Conservation (phyloP, 495 filamentous ascomycete genomes). For the Staphylotrichum longicolle region DNA sequence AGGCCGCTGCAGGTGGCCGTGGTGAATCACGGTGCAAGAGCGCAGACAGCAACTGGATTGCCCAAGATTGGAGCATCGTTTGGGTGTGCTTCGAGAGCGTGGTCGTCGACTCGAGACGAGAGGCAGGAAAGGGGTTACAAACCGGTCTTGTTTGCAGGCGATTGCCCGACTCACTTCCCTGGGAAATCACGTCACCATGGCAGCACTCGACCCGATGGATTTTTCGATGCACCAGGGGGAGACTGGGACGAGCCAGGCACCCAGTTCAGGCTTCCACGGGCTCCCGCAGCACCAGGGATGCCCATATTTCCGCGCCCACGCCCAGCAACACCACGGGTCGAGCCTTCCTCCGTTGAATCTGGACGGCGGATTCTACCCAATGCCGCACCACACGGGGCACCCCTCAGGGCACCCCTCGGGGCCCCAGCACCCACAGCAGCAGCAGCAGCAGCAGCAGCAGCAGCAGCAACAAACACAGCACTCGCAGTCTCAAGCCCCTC, state of each 20-base stretch:
- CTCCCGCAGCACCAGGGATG: constrained; percentile 13
- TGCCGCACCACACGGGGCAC: constrained; percentile 6
- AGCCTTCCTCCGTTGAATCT: constrained; percentile 13
- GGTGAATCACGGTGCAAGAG: background rate
- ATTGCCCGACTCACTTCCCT: background rate
- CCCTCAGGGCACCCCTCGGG: background rate
- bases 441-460: constrained; percentile 7
- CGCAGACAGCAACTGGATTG: background rate
- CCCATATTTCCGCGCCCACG: constrained; percentile 19
- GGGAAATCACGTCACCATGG: background rate
- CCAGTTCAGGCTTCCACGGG: constrained; percentile 9
- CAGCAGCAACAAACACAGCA: constrained; percentile 13
- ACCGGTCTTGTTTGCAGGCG: too few species aligned
- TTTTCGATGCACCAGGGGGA: constrained; percentile 26
- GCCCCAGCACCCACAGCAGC: background rate
- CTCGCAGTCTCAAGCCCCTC: constrained; percentile 8
- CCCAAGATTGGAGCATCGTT: too few species aligned
- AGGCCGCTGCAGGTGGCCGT: constrained; percentile 1
- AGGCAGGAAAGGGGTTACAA: too few species aligned
- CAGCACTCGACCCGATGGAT: constrained; percentile 28
- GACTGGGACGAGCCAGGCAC: background rate
- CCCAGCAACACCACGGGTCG: constrained; percentile 17
- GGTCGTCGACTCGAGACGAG: too few species aligned
- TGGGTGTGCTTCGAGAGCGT: too few species aligned
- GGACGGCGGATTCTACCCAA: constrained; percentile 7